Percentiles rank a stretch among this genome's conserved stretches.
These are phyloP conservation scores for Serendipita sp. DNA, from an alignment of 768 basidiomycete species.

Conservation along the genomic window DNA sequence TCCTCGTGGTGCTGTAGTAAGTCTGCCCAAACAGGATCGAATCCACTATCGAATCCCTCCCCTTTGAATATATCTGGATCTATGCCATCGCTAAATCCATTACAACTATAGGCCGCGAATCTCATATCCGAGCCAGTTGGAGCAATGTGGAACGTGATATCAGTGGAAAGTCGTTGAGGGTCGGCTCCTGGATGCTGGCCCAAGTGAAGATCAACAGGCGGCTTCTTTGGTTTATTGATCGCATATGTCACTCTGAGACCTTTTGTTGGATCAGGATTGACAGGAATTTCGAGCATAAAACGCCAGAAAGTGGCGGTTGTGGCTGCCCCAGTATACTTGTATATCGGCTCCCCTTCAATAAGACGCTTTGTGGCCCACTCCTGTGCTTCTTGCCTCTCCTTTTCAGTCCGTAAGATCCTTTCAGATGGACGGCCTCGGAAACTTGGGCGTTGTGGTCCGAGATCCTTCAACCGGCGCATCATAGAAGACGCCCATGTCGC, in stretches of 20 bases:
- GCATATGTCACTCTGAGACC: slow-evolving; percentile 71
- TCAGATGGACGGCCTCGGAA: slow-evolving; percentile 2
- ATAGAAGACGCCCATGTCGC: slow-evolving; percentile 1
- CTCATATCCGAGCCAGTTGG: slow-evolving; percentile 56
- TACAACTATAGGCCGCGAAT: slow-evolving; percentile 54
- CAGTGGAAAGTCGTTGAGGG: background rate
- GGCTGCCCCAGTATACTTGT: background rate
- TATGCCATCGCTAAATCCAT: slow-evolving; percentile 40
- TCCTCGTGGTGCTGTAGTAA: slow-evolving; percentile 67
- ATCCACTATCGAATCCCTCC: slow-evolving; percentile 64
- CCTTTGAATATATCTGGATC: slow-evolving; percentile 76
- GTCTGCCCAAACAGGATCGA: slow-evolving; percentile 89
- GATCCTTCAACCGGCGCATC: background rate
- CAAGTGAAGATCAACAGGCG: slow-evolving; percentile 30
- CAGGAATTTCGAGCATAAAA: slow-evolving; percentile 70
- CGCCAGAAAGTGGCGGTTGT: slow-evolving; percentile 92
- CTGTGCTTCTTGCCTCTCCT: background rate
- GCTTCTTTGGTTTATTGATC: slow-evolving; percentile 65
- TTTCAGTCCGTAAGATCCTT: background rate
- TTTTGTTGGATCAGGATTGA: slow-evolving; percentile 26
- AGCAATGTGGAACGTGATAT: slow-evolving; percentile 53
- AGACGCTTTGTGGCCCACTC: background rate
- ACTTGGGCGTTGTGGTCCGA: background rate
- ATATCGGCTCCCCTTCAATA: slow-evolving; percentile 1
- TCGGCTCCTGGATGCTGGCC: background rate